A percentile compares a stretch with the other conserved stretches of the same genome.
Conservation (phyloP, 1,139 yeast species). For the Debaryomyces nepalensis region DNA sequence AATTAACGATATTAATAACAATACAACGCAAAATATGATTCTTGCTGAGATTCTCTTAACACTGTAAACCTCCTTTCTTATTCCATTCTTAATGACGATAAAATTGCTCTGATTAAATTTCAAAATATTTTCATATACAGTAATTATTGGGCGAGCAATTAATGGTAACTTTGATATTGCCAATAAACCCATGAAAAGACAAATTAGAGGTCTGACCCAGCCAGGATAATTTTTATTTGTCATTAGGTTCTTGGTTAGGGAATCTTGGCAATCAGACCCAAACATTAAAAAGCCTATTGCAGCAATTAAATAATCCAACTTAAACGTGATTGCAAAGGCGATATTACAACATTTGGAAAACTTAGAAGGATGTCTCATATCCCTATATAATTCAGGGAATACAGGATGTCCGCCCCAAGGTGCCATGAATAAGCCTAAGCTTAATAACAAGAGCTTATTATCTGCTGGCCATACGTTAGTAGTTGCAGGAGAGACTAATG, state of each 20-base stretch:
- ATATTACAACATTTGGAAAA: slow-evolving; percentile 32
- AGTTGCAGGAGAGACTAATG: slow-evolving; percentile 58
- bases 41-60: slow-evolving; percentile 38
- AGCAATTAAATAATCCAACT: slow-evolving; percentile 40
- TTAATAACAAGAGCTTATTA: slow-evolving; percentile 53
- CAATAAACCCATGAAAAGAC: slow-evolving; percentile 44
- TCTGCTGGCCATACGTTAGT: slow-evolving; percentile 58
- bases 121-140: slow-evolving; percentile 41
- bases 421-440: slow-evolving; percentile 79
- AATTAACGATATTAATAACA: slow-evolving; percentile 57
- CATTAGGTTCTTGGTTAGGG: slow-evolving; percentile 45
- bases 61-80: slow-evolving; percentile 11
- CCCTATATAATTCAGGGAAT: slow-evolving; percentile 77
- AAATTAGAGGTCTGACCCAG: slow-evolving; percentile 34
- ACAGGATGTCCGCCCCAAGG: slow-evolving; percentile 94
- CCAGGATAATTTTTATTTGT: slow-evolving; percentile 38
- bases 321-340: slow-evolving; percentile 40
- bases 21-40: slow-evolving; percentile 25
- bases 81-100: slow-evolving; percentile 15
- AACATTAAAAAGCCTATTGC: slow-evolving; percentile 47
- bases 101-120: slow-evolving; percentile 17
- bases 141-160: slow-evolving; percentile 43
- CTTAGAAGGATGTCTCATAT: slow-evolving; percentile 76
- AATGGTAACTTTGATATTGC: slow-evolving; percentile 50
- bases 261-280: slow-evolving; percentile 42